Conservation (phyloP, 2,329 filamentous ascomycete genomes). For the Coniochaeta pulveracea region DNA sequence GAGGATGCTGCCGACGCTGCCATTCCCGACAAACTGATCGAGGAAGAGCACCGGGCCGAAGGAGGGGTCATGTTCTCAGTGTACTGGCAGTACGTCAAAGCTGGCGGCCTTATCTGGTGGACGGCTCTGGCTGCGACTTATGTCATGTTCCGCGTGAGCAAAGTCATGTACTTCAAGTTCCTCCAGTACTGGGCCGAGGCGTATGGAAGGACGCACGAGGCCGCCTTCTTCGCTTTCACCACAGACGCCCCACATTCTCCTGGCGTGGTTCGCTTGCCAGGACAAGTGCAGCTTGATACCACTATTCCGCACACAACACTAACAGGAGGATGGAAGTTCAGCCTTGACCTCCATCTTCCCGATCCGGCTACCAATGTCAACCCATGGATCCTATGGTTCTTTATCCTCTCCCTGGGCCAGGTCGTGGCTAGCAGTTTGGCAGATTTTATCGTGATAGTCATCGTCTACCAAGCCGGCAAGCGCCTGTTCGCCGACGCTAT, state of each 20-base stretch:
- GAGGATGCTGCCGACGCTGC: slow-evolving; percentile 32
- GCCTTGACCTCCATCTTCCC: slow-evolving; percentile 39
- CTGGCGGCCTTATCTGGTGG: slow-evolving; percentile 70
- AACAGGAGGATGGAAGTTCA: slow-evolving; percentile 10
- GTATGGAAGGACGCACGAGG: slow-evolving; percentile 33
- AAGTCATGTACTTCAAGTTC: slow-evolving; percentile 65
- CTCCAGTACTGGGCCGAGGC: slow-evolving; percentile 81
- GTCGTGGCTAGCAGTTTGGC: slow-evolving; percentile 48
- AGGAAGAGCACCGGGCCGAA: slow-evolving; percentile 63
- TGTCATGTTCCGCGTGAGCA: slow-evolving; percentile 48
- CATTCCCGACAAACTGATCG: slow-evolving; percentile 63
- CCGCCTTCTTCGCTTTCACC: slow-evolving; percentile 2
- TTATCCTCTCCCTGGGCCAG: slow-evolving; percentile 51
- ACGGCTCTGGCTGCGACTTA: slow-evolving; percentile 50
- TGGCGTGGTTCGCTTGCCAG: too few species aligned
- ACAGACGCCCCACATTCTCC: background rate
- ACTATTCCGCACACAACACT: slow-evolving; percentile 6
- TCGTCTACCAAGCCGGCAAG: slow-evolving; percentile 69
- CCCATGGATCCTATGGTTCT: slow-evolving; percentile 66
- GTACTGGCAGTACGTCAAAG: slow-evolving; percentile 79
- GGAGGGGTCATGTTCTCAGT: slow-evolving; percentile 66
- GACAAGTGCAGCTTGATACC: too few species aligned
- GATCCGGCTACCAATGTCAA: slow-evolving; percentile 53
- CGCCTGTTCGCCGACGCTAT: slow-evolving; percentile 65
- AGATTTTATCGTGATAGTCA: slow-evolving; percentile 59